Evolutionary conservation across 768 basidiomycete genomes (phyloP).

Genomic region (Mycena metata): DNA sequence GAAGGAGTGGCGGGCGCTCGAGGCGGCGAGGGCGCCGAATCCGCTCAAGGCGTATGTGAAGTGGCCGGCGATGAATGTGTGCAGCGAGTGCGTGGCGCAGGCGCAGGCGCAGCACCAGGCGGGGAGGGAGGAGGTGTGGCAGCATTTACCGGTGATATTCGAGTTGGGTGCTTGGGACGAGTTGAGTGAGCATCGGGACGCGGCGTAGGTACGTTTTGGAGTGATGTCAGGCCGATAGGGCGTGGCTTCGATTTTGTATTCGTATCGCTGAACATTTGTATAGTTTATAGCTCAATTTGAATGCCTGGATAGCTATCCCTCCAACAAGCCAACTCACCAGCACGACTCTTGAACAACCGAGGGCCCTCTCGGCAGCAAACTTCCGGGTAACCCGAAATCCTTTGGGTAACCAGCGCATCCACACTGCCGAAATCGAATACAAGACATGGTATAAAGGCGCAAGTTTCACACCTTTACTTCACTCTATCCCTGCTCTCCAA

Average conservation of each 20-base stretch:
- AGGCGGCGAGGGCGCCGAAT: conserved; percentile 49
- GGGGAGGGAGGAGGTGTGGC: conserved; percentile 43
- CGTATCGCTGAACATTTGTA: too few species aligned
- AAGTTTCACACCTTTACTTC: too few species aligned
- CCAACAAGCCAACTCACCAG: too few species aligned
- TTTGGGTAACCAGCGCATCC: too few species aligned
- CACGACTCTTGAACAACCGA: too few species aligned
- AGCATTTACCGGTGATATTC: conserved; percentile 41
- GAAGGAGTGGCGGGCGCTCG: conserved; percentile 60
- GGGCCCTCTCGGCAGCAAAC: too few species aligned
- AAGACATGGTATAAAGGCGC: too few species aligned
- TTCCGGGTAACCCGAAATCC: too few species aligned
- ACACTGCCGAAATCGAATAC: too few species aligned
- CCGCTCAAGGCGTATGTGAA: conserved; percentile 37
- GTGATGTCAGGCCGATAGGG: not conserved
- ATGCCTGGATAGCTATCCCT: too few species aligned
- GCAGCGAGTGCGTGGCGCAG: conserved; percentile 37
- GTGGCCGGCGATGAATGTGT: conserved; percentile 41
- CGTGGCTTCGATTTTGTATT: not conserved
- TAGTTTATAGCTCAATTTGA: too few species aligned
- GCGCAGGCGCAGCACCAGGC: conserved; percentile 40
- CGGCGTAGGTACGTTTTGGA: conserved; percentile 6
- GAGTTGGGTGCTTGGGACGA: conserved; percentile 39
- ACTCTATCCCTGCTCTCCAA: not conserved
- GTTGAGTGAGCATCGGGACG: conserved; percentile 15